phyloP scores from a whole-genome alignment of 2,329 filamentous ascomycete species.

The Diaporthe vexans region DNA sequence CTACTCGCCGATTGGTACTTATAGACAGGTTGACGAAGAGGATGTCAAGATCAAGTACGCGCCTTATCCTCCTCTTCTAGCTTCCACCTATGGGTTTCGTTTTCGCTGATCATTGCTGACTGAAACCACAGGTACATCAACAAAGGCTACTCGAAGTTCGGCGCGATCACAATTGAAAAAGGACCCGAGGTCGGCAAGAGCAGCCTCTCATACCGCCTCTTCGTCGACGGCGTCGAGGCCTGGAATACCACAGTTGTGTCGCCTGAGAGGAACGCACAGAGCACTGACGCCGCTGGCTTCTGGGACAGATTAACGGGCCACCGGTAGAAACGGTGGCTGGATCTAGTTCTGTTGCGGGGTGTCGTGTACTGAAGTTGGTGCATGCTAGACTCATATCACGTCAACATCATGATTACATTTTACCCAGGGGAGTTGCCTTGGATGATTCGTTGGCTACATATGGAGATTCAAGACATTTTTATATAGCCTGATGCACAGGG shows the following conservation, averaged over 20 bases:
- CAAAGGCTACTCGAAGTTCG: slow-evolving; percentile 90
- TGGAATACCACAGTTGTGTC: slow-evolving; percentile 77
- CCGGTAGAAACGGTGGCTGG: slow-evolving; percentile 10
- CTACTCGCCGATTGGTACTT: slow-evolving; percentile 87
- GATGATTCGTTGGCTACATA: background rate
- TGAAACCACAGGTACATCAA: slow-evolving; percentile 75
- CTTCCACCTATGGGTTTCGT: background rate
- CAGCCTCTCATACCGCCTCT: slow-evolving; percentile 84
- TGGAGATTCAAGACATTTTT: background rate
- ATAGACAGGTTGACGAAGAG: slow-evolving; percentile 83
- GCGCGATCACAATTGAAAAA: slow-evolving; percentile 82
- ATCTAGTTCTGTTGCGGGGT: background rate
- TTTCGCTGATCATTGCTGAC: slow-evolving; percentile 20
- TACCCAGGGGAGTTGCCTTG: no score
- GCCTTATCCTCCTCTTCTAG: background rate
- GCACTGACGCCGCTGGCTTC: slow-evolving; percentile 51
- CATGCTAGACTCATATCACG: background rate
- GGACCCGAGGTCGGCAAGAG: slow-evolving; percentile 75
- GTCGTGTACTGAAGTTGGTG: background rate
- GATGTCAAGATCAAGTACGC: slow-evolving; percentile 88
- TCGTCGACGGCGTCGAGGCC: slow-evolving; percentile 82
- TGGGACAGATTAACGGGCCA: slow-evolving; percentile 58
- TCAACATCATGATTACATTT: background rate
- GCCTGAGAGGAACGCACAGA: slow-evolving; percentile 55
- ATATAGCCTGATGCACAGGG: background rate